phyloP scores from a whole-genome alignment of 495 filamentous ascomycete genomes.

The Aspergillus saccharolyticus region DNA sequence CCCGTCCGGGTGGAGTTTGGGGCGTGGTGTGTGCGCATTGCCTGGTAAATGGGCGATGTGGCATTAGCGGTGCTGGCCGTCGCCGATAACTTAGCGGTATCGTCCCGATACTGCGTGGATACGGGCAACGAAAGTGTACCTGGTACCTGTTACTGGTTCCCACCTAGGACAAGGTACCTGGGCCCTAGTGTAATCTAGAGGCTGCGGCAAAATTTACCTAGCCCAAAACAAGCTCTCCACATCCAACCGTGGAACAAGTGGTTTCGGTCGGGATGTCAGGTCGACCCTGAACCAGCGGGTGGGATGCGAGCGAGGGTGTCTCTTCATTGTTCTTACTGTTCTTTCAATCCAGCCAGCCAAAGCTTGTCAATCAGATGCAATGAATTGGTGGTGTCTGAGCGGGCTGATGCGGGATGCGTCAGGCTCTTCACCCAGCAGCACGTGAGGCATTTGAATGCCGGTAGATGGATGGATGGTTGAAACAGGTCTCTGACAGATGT shows the following conservation, averaged over 20 bases:
- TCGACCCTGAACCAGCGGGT: constrained; percentile 5
- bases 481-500: constrained; percentile 5
- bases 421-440: background rate
- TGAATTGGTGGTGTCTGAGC: background rate
- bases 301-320: background rate
- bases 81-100: background rate
- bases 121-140: background rate
- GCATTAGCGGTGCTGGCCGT: background rate
- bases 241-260: constrained; percentile 12
- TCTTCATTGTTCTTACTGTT: background rate
- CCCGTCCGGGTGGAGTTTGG: background rate
- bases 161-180: constrained; percentile 3
- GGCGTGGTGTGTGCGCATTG: background rate
- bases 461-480: background rate
- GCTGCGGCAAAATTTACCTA: background rate
- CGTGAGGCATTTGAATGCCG: background rate
- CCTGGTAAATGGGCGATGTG: background rate
- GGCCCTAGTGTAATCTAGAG: background rate
- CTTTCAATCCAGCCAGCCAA: no score
- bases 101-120: background rate
- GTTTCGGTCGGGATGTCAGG: constrained; percentile 11
- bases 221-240: constrained; percentile 8
- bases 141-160: constrained; percentile 6
- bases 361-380: background rate
- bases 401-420: background rate